Evolutionary conservation across 2,329 filamentous ascomycete species (phyloP), one percentile per base, ranked within the genome.

Genomic region (Cladosporium sp.): DNA sequence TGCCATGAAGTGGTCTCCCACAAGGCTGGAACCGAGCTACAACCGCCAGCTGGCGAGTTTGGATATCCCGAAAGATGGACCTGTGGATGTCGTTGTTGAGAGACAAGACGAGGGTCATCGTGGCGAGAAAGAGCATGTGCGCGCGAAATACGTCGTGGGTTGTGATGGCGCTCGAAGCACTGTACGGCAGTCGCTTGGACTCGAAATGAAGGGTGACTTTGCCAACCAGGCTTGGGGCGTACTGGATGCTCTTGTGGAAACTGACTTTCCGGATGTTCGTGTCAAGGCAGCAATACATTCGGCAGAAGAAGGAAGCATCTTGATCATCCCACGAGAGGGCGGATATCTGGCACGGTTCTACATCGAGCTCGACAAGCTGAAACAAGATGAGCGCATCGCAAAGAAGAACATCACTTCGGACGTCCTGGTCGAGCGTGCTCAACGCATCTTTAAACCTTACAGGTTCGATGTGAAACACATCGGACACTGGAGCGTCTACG

Each of bases 401-500:
- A 80, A 87, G 15, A 86, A 84, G 21, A 84, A 86, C 69, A 88
- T 92, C 71, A 90, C 83, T 0, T 86, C 87, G 0, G 84, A 89
- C 0, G 77, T 84, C 1, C 88, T 93, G 65, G 81, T 92, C 57
- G 79, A 83, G 55, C 82, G 85, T 0, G 90, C 89, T 0, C 85
- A 88, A 72, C 84, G 81, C 65, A 92, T 90, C 59, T 79, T 93
- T 28, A 78, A 80, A 0, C 91, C 90, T 0, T 93, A 92, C 74
- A 88, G 82, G 36, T 77, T 93, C 2, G 82, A 83, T 0, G 90
- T 90, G 70, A 78, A 84, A 41, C 84, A 90, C 67, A 87, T 87
- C 65, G 85, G 89, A 70, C 91, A 88, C 87, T 90, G 87, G 85
- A 87, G 85, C 0, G 87, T 86, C 0, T 90, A 90, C 70, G 84